A percentile compares a stretch with the other conserved stretches of the same genome.
phyloP scores from a whole-genome alignment of 1,284 basidiomycete species.

The Apiotrichum laibachii region DNA sequence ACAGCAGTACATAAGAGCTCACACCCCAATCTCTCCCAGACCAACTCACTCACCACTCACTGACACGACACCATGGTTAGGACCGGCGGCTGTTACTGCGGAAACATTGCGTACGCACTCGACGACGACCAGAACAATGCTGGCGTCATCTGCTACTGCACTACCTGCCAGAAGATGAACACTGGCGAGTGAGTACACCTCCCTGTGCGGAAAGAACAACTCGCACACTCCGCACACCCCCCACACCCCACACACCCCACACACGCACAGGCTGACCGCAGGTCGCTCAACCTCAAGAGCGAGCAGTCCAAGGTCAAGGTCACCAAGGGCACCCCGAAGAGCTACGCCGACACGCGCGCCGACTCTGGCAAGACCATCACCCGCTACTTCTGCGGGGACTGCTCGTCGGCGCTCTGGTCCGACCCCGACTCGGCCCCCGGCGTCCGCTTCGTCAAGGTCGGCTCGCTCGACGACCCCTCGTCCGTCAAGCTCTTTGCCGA shows the following conservation, averaged over 20 bases:
- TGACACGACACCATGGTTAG: too few relatives aligned
- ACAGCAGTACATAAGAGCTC: too few relatives aligned
- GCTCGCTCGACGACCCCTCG: conserved; percentile 14
- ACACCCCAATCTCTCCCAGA: too few relatives aligned
- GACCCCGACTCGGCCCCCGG: conserved; percentile 19
- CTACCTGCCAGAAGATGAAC: conserved; percentile 14
- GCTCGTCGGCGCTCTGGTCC: conserved; percentile 24
- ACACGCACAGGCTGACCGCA: conserved; percentile 7
- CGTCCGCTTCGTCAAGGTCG: conserved; percentile 19
- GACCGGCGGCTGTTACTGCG: conserved; percentile 1
- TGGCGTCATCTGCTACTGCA: conserved; percentile 20
- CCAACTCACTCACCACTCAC: conserved; percentile 1
- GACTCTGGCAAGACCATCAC: conserved; percentile 22
- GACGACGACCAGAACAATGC: conserved; percentile 17
- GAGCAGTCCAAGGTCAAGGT: conserved; percentile 12
- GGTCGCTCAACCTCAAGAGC: conserved; percentile 19
- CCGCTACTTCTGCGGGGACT: conserved; percentile 32
- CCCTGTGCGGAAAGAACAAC: neutral
- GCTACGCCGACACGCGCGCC: conserved; percentile 12
- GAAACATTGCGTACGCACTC: conserved; percentile 11
- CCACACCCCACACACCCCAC: too few relatives aligned
- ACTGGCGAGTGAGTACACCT: conserved; percentile 9
- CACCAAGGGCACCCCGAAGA: conserved; percentile 18
- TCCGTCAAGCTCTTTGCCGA: conserved; percentile 15
- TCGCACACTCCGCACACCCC: too few relatives aligned